phyloP scores from a whole-genome alignment of 352 stramenopile genomes.

The Aphanomyces invadans region DNA sequence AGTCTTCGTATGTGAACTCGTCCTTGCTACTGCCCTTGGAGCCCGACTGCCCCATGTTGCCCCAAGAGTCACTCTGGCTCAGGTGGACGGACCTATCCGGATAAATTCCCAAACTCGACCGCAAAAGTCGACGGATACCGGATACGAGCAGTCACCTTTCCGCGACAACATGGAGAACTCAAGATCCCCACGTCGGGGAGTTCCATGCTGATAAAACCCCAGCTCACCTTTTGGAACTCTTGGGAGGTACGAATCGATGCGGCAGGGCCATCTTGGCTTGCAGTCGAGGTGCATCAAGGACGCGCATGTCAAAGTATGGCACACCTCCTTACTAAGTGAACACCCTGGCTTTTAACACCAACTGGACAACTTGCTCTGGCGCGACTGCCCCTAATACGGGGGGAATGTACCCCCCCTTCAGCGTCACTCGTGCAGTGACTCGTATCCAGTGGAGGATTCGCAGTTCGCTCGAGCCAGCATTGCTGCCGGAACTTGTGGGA shows the following conservation, averaged over 20 bases:
- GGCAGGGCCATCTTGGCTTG: no score
- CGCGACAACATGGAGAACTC: no score
- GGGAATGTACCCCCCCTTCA: conserved; percentile 31
- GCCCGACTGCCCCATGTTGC: conserved; percentile 26
- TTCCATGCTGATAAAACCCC: no score
- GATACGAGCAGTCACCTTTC: no score
- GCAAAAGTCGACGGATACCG: neutral
- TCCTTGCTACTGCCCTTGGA: conserved; percentile 59
- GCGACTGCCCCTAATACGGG: neutral
- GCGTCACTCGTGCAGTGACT: conserved; percentile 19
- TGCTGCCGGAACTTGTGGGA: neutral
- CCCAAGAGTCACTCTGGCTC: neutral
- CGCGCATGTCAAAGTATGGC: neutral
- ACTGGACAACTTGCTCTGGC: conserved; percentile 22
- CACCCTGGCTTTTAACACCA: conserved; percentile 24
- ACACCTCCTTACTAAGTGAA: conserved; percentile 9
- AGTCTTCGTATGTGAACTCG: conserved; percentile 76
- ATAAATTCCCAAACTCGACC: neutral
- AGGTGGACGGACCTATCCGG: neutral
- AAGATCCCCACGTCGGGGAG: no score
- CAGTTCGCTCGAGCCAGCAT: conserved; percentile 23
- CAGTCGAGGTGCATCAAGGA: no score
- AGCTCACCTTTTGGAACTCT: no score
- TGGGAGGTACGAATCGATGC: no score
- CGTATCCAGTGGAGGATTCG: conserved; percentile 30